These are phyloP conservation scores for Fusarium udum DNA, from an alignment of 2,329 filamentous ascomycete species.

Conservation along the genomic window DNA sequence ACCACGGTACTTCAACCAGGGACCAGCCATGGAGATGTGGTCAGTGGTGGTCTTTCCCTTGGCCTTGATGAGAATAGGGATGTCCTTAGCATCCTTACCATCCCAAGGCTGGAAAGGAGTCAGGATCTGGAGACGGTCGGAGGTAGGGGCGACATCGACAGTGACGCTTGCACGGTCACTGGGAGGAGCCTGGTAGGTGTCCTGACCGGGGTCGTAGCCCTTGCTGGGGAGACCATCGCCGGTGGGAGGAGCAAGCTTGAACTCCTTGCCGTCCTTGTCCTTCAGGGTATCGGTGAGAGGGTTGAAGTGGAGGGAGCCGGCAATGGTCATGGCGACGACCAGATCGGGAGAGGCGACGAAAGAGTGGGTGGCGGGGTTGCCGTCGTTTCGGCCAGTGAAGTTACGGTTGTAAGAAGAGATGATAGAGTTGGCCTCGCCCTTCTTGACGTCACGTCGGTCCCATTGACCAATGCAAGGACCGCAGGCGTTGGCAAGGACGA, in stretches of 20 bases:
- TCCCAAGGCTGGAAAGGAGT: slow-evolving; percentile 88
- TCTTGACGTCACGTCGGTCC: slow-evolving; percentile 93
- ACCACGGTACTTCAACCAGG: slow-evolving; percentile 98
- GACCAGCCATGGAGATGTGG: slow-evolving; percentile 95
- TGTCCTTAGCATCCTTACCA: slow-evolving; percentile 84
- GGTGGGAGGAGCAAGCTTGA: slow-evolving; percentile 81
- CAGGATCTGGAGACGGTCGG: slow-evolving; percentile 94
- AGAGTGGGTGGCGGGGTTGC: slow-evolving; percentile 92
- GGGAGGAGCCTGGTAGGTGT: slow-evolving; percentile 97
- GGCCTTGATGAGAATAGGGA: slow-evolving; percentile 97
- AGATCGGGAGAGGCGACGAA: slow-evolving; percentile 93
- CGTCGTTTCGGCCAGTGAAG: slow-evolving; percentile 98
- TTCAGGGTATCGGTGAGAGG: slow-evolving; percentile 90
- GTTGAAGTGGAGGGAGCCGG: slow-evolving; percentile 91
- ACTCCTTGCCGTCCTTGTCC: slow-evolving; percentile 96
- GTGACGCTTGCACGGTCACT: slow-evolving; percentile 75
- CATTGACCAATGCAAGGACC: slow-evolving; percentile 95
- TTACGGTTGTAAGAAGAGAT: slow-evolving; percentile 99
- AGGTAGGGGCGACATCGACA: slow-evolving; percentile 87
- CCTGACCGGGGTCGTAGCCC: slow-evolving; percentile 89
- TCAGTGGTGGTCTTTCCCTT: slow-evolving; percentile 98
- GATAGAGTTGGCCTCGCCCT: slow-evolving; percentile 96
- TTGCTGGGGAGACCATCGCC: slow-evolving; percentile 81
- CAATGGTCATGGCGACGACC: slow-evolving; percentile 85
- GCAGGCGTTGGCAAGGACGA: slow-evolving; percentile 93